Evolutionary conservation across 345 rosid species (phyloP), one percentile per base, ranked within the genome.

Genomic region (Hevea brasiliensis): DNA sequence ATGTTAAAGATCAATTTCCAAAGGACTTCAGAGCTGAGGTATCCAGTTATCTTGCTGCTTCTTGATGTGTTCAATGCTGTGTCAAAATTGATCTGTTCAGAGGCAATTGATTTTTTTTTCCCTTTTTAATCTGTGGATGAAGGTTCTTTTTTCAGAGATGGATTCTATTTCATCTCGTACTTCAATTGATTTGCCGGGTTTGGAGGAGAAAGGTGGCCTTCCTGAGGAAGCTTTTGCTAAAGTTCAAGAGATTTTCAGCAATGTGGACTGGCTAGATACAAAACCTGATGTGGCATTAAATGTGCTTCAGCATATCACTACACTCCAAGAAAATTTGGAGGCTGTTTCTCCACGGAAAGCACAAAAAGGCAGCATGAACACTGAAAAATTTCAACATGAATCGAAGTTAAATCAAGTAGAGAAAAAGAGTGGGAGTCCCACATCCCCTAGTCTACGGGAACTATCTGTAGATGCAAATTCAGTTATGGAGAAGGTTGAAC

Each of bases 1-100:
- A 84, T 81, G 75, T 77, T 67, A 81, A 74, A 62, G 89, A 86
- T 80, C 84, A 79, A 74, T 91, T 88, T 77, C 86, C 94, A 13
- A 89, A 85, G 78, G 88, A 87, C 76, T 91, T 89, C 80, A 82
- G 84, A 73, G 90, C 86, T 0, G 94, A 91, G 97, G 94, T 91
- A 84, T 77, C 21, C 10, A 24, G 29, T 21, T 62, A 68, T 29
- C 76, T 71, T 68, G 58, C 54, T 20, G 45, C 8, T 61, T 71
- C 26, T 61, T 68, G 18, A 9, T 70, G 20, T 44, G n/a, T 72
- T 51, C 26, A 15, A 26, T 68, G 23, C 56, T 69, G 26, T 72
- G 42, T 62, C 26, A 68, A 57, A 20, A 75, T 55, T 70, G 8
- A 63, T 65, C 76, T 76, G 14, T 50, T 56, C 67, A 72, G 59